phyloP scores from a whole-genome alignment of 2,329 filamentous ascomycete genomes.

The Beauveria scarabaeidicola region DNA sequence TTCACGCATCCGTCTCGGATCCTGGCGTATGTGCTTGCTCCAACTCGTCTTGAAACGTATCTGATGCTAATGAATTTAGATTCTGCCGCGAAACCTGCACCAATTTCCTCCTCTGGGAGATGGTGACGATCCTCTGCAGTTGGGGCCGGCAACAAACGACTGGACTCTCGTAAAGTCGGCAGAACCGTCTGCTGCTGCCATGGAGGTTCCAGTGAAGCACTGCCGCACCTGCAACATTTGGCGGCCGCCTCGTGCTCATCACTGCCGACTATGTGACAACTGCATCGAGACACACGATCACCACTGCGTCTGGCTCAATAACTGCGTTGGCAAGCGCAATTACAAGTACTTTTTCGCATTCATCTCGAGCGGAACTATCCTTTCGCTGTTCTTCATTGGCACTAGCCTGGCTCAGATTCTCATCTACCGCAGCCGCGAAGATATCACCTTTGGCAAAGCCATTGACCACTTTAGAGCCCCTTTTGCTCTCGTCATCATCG shows the following conservation, averaged over 20 bases:
- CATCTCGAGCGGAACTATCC: slow-evolving; percentile 67
- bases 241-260: slow-evolving; percentile 90
- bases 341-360: slow-evolving; percentile 98
- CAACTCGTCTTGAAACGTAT: background rate
- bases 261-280: slow-evolving; percentile 94
- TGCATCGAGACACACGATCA: slow-evolving; percentile 97
- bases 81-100: slow-evolving; percentile 86
- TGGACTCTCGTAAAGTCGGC: slow-evolving; percentile 88
- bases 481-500: slow-evolving; percentile 84
- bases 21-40: slow-evolving; percentile 65
- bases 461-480: slow-evolving; percentile 67
- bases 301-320: slow-evolving; percentile 98
- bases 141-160: slow-evolving; percentile 81
- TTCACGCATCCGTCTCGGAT: slow-evolving; percentile 87
- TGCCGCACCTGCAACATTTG: slow-evolving; percentile 97
- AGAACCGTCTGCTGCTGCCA: slow-evolving; percentile 67
- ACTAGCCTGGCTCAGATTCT: slow-evolving; percentile 75
- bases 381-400: slow-evolving; percentile 67
- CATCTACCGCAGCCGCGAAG: slow-evolving; percentile 56
- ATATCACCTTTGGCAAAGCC: slow-evolving; percentile 58
- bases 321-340: slow-evolving; percentile 92
- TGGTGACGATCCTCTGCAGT: slow-evolving; percentile 69
- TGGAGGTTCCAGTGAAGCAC: slow-evolving; percentile 97
- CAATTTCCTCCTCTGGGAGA: slow-evolving; percentile 69
- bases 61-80: slow-evolving; percentile 40